These are phyloP conservation scores for Kwoniella sp. DNA, from an alignment of 768 basidiomycete genomes.

Conservation along the genomic window DNA sequence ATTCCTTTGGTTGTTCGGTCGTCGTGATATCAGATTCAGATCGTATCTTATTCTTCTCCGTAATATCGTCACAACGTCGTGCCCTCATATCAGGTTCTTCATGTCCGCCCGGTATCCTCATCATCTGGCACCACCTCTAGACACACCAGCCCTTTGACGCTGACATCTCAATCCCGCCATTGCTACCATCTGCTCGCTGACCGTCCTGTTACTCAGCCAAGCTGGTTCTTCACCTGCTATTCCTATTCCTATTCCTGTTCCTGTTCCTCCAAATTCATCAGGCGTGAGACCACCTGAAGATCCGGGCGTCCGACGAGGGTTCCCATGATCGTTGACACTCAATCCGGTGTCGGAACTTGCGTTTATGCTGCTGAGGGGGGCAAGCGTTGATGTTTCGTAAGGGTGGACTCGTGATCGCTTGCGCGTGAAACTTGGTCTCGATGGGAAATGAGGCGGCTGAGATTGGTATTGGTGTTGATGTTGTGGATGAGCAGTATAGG, in stretches of 20 bases:
- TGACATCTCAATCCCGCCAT: constrained; percentile 42
- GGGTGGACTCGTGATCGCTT: constrained; percentile 23
- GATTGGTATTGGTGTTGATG: constrained; percentile 4
- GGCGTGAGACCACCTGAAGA: background rate
- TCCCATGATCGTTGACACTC: background rate
- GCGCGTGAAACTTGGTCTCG: constrained; percentile 13
- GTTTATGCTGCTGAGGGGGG: background rate
- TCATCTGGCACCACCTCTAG: background rate
- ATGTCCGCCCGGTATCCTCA: background rate
- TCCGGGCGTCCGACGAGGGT: background rate
- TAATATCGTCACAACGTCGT: too few relatives aligned
- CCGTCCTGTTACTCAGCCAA: constrained; percentile 30
- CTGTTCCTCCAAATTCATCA: background rate
- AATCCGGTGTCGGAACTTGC: background rate
- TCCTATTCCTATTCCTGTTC: too few relatives aligned
- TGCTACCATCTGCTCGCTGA: constrained; percentile 41
- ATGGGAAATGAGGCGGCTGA: constrained; percentile 10
- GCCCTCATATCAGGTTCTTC: background rate
- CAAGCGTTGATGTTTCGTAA: constrained; percentile 18
- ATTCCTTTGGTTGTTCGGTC: too few relatives aligned
- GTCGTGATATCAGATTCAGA: too few relatives aligned
- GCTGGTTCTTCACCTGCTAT: constrained; percentile 24
- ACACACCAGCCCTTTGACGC: constrained; percentile 18
- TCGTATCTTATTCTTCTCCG: too few relatives aligned
- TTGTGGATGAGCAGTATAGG: background rate